Base-by-base conservation (phyloP, 208 protist species). In the Acanthamoeba lenticulata region DNA sequence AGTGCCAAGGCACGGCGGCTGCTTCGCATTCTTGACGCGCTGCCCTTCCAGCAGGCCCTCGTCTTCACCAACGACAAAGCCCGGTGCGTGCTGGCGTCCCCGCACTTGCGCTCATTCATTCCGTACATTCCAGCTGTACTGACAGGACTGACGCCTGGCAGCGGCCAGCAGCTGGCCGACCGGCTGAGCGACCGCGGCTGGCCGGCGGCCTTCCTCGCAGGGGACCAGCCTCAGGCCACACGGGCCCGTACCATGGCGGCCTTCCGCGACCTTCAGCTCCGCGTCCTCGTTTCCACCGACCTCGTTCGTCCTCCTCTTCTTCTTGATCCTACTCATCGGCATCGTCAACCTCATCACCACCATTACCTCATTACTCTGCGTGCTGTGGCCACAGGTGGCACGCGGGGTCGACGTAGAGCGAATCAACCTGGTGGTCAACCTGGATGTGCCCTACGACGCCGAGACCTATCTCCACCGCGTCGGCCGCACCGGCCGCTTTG, bases 401-500 rank as follows among this genome's bases (percentile, higher is more conserved):
- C 92, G 92, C 13, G 92, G 92, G 19, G 55, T 94, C 7, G 92
- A 94, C 92, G 85, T 94, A 40, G 40, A 27, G 7, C 21, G 79
- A 21, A 49, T 94, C 81, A 94, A 94, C 40, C 57, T 89, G 74
- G 92, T 95, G 32, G 42, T 95, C 34, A 95, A 92, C 94, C 32
- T 90, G 52, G 94, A 94, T 32, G n/a, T 95, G 36, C 94, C 94
- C 3, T 72, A 72, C 55, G 91, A 96, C 47, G 74, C 55, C 17
- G 95, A 96, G 85, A 96, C 94, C 21, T 96, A 96, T 57, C 89
- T 96, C 27, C 95, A 96, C 85, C 62, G 95, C 40, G 94, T 96
- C 42, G 95, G 95, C 32, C 83, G 95, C 60, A 95, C 95, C 29
- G 95, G 95, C 44, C 86, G 95, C 90, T 96, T 96, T 34, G 92